A percentile compares a stretch with the other conserved stretches of the same genome.
Evolutionary conservation across 2,329 filamentous ascomycete genomes (phyloP).

Genomic region (Fusarium aywerte): DNA sequence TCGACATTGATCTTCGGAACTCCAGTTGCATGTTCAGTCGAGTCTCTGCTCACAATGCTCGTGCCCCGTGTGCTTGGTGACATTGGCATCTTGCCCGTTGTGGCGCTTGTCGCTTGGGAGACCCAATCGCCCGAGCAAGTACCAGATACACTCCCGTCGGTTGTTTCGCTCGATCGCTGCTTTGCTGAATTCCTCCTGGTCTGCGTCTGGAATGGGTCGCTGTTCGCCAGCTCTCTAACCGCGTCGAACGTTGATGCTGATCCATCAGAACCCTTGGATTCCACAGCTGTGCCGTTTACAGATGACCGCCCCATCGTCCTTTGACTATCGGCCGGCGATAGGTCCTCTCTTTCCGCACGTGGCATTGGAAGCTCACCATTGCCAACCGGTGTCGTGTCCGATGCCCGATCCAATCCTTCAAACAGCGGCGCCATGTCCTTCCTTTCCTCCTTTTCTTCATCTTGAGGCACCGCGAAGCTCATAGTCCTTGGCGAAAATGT

Average conservation of each 20-base stretch:
- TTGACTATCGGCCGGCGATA: constrained; percentile 45
- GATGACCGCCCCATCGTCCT: constrained; percentile 45
- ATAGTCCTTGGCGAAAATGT: constrained; percentile 59
- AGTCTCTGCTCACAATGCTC: constrained; percentile 71
- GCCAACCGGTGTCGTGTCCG: constrained; percentile 38
- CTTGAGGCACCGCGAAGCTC: constrained; percentile 52
- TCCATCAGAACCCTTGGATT: constrained; percentile 59
- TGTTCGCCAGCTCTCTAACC: constrained; percentile 60
- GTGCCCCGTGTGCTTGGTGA: constrained; percentile 74
- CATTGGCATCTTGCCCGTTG: constrained; percentile 71
- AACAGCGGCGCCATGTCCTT: constrained; percentile 34
- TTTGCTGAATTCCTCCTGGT: constrained; percentile 54
- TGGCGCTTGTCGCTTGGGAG: constrained; percentile 71
- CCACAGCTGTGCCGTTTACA: constrained; percentile 38
- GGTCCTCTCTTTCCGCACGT: constrained; percentile 42
- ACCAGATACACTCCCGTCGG: constrained; percentile 67
- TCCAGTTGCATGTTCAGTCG: constrained; percentile 61
- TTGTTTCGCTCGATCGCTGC: constrained; percentile 70
- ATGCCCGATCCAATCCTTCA: constrained; percentile 33
- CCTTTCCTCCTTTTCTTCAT: constrained; percentile 43
- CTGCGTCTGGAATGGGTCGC: constrained; percentile 60
- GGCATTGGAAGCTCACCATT: constrained; percentile 40
- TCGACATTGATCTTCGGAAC: constrained; percentile 56
- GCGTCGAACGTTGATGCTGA: constrained; percentile 58
- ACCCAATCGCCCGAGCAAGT: constrained; percentile 69